Evolutionary conservation across 2,329 filamentous ascomycete genomes (phyloP).

Genomic region (Onygenales sp.): DNA sequence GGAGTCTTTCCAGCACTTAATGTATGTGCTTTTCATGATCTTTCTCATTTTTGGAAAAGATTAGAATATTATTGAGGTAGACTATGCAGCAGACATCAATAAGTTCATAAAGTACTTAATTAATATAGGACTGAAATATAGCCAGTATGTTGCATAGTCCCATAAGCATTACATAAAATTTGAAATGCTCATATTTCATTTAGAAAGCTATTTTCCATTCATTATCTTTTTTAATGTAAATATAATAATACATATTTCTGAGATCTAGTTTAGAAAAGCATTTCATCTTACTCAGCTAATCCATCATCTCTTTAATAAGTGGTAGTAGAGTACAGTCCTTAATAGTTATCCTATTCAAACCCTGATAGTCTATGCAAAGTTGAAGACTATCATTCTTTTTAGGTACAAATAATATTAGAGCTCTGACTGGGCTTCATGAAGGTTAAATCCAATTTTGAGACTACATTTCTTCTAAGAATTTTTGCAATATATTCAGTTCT

Average conservation of each 20-base stretch:
- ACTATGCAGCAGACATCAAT: conserved; percentile 7
- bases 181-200: too few relatives aligned
- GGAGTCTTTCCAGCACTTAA: too few relatives aligned
- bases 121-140: conserved; percentile 13
- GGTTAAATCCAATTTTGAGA: neutral
- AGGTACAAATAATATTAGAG: neutral
- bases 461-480: neutral
- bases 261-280: conserved; percentile 19
- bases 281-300: conserved; percentile 9
- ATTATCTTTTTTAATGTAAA: conserved; percentile 1
- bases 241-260: conserved; percentile 7
- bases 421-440: neutral
- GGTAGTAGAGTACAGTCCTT: conserved; percentile 20
- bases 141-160: conserved; percentile 10
- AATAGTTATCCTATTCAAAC: conserved; percentile 16
- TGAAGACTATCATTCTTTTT: conserved; percentile 5
- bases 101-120: conserved; percentile 7
- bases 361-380: conserved; percentile 19
- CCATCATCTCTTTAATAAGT: conserved; percentile 16
- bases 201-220: too few relatives aligned
- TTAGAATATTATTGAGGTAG: conserved; percentile 1
- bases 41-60: too few relatives aligned
- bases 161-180: conserved; percentile 15
- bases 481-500: neutral
- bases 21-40: too few relatives aligned